phyloP scores from a whole-genome alignment of 352 stramenopile species.

The Globisporangium sylvaticum region DNA sequence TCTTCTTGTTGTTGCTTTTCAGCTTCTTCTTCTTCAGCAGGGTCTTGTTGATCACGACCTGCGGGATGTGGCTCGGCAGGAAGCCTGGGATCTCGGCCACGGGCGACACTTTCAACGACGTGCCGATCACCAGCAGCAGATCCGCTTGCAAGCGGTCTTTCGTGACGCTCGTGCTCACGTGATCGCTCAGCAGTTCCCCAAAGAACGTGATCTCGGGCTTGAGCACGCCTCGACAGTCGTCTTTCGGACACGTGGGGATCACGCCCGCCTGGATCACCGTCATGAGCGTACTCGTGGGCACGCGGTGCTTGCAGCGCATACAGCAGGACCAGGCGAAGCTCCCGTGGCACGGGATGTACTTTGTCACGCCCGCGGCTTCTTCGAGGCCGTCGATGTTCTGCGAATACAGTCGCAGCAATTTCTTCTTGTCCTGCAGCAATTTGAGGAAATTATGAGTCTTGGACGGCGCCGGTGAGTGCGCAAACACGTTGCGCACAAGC shows the following conservation, averaged over 20 bases:
- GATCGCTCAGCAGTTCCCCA: constrained; percentile 89
- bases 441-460: constrained; percentile 95
- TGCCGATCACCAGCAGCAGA: constrained; percentile 97
- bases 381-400: constrained; percentile 99
- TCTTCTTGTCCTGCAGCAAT: constrained; percentile 87
- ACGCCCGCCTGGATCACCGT: constrained; percentile 70
- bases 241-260: constrained; percentile 60
- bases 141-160: constrained; percentile 84
- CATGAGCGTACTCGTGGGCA: constrained; percentile 49
- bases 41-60: constrained; percentile 90
- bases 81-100: constrained; percentile 91
- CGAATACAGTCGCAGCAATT: constrained; percentile 93
- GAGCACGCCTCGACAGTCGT: constrained; percentile 89
- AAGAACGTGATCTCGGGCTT: constrained; percentile 99
- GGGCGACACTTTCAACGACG: constrained; percentile 95
- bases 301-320: constrained; percentile 79
- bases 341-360: constrained; percentile 94
- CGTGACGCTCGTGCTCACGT: constrained; percentile 80
- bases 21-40: constrained; percentile 77
- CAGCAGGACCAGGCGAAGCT: constrained; percentile 89
- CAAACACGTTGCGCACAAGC: constrained; percentile 86
- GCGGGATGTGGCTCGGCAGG: constrained; percentile 70
- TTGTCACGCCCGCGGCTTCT: constrained; percentile 84
- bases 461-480: constrained; percentile 78
- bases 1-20: constrained; percentile 35